phyloP scores from a whole-genome alignment of 345 rosid species.

The Streptanthus diversifolius region DNA sequence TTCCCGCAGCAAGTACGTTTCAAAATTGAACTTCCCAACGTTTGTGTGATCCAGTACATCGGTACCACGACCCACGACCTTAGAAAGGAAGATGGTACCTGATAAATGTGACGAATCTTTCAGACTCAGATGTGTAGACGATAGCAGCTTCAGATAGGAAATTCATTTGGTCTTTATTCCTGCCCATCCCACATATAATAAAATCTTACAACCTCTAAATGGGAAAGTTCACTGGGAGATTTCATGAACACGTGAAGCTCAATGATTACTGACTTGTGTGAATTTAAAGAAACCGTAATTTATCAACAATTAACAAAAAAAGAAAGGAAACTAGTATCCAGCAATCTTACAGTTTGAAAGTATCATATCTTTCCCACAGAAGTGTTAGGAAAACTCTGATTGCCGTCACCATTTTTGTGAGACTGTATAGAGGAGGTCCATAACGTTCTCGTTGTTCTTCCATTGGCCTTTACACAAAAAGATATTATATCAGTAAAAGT shows the following conservation, averaged over 20 bases:
- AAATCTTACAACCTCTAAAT: conserved; percentile 20
- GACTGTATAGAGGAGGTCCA: conserved; percentile 88
- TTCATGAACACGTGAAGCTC: conserved; percentile 6
- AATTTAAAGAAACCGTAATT: not conserved
- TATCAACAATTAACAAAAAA: not conserved
- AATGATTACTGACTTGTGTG: conserved; percentile 9
- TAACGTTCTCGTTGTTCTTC: conserved; percentile 97
- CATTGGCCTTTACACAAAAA: conserved; percentile 70
- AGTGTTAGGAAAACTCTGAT: conserved; percentile 66
- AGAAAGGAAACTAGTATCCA: not conserved
- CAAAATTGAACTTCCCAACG: not conserved
- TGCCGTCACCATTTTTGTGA: conserved; percentile 59
- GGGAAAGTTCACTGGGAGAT: not conserved
- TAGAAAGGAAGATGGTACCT: conserved; percentile 49
- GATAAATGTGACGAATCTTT: conserved; percentile 69
- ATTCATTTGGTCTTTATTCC: conserved; percentile 53
- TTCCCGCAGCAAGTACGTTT: not conserved
- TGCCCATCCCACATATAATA: conserved; percentile 36
- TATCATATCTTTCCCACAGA: conserved; percentile 62
- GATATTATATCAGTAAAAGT: conserved; percentile 14
- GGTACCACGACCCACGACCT: conserved; percentile 5
- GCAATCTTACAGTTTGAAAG: conserved; percentile 59
- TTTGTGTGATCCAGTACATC: conserved; percentile 10
- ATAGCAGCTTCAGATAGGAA: conserved; percentile 68
- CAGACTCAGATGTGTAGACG: conserved; percentile 68